Base-by-base conservation (phyloP, 1,284 basidiomycete species). In the Leccinum laetum region DNA sequence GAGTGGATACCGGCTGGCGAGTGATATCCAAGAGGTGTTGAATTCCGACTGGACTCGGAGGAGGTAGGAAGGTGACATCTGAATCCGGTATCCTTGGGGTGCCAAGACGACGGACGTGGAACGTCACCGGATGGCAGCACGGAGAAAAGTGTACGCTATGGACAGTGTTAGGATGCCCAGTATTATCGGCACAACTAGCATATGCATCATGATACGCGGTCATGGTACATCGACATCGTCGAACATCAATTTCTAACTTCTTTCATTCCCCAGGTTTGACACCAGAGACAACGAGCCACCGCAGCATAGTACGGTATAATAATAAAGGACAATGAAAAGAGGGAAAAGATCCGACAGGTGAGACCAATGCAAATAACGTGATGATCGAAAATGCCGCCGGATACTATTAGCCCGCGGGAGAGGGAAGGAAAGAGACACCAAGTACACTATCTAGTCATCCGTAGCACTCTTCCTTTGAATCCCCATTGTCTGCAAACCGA, bases 41-140 rank as follows among this genome's bases (percentile, higher is more conserved):
- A 92, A 89, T 35, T 78, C 80, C 52, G 79, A 73, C 71, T 91
- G 90, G 39, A 90, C 29, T 29, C 29, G 29, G 29, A 29, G 83
- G 52, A 93, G 79, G 77, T 99, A 99, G 5, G 91, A 91, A 1
- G 96, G 97, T 4, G 87, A 93, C 98, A 99, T 99, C 29, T 29
- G 8, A 29, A 29, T 29, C 29, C 29, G 29, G 29, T 29, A 29
- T 29, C 29, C 29, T 29, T 29, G 29, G 29, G 29, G 29, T 29
- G 29, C 29, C 29, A 29, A 29, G 29, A 29, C 26, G 26, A 26
- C 26, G 26, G 26, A 26, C 26, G 26, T 29, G 29, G 29, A 29
- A 29, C 29, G 29, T 29, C 29, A 29, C 29, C 29, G n/a, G 73
- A 72, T 46, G 73, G 29, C 78, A 52, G 84, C 78, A 55, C 75